These are phyloP conservation scores for Pinus taeda DNA, from an alignment of 75 land plant genomes.

Conservation along the genomic window DNA sequence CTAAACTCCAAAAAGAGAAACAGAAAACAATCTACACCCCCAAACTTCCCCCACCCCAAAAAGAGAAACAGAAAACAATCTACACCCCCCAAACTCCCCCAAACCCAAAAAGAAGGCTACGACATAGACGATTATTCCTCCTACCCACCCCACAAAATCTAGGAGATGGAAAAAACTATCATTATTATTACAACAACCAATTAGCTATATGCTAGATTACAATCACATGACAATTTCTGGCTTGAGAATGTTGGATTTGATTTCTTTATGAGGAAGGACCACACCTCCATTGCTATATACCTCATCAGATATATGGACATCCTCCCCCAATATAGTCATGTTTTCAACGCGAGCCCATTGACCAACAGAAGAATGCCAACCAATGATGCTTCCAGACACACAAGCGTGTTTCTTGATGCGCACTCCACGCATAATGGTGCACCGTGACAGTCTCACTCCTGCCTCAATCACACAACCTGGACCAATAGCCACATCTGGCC, in stretches of 20 bases:
- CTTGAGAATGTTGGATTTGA: conserved; percentile 80
- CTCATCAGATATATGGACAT: conserved; percentile 88
- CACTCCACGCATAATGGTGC: conserved; percentile 93
- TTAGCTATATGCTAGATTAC: too few species aligned
- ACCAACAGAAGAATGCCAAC: conserved; percentile 96
- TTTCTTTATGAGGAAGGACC: conserved; percentile 93
- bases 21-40: too few species aligned
- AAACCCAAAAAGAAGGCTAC: too few species aligned
- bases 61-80: too few species aligned
- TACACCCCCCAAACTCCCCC: too few species aligned
- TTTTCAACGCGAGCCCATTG: conserved; percentile 92
- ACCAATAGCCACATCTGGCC: conserved; percentile 93
- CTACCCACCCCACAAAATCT: too few species aligned
- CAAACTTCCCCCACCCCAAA: too few species aligned
- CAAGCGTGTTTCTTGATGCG: conserved; percentile 90
- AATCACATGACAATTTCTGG: conserved; percentile 89
- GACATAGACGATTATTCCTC: too few species aligned
- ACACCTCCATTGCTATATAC: conserved; percentile 89
- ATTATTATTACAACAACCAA: too few species aligned
- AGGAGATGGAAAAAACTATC: too few species aligned
- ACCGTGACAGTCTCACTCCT: conserved; percentile 84
- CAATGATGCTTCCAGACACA: conserved; percentile 85
- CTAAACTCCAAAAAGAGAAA: too few species aligned
- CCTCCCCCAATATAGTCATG: conserved; percentile 94
- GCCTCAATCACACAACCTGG: conserved; percentile 83